These are phyloP conservation scores for Leccinellum rugosiceps DNA, from an alignment of 768 basidiomycete species.

Conservation along the genomic window DNA sequence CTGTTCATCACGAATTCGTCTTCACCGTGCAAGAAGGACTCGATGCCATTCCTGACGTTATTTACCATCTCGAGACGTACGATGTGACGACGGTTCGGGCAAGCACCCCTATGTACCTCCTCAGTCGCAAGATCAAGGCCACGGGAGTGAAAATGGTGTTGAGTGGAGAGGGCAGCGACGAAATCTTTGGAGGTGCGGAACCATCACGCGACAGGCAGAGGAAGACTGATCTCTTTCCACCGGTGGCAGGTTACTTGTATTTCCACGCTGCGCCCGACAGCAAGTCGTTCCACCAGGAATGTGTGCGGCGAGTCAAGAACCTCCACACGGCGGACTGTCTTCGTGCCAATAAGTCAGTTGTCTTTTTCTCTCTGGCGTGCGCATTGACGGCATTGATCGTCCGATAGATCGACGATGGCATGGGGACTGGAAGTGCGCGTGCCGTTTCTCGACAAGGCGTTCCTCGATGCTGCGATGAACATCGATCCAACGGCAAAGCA, in stretches of 20 bases:
- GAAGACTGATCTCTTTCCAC: conserved; percentile 4
- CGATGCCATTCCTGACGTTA: conserved; percentile 96
- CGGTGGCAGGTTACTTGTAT: conserved; percentile 82
- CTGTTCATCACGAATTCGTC: conserved; percentile 94
- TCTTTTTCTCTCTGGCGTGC: not conserved
- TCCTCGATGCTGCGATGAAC: conserved; percentile 93
- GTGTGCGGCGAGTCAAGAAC: conserved; percentile 93
- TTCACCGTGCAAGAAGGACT: conserved; percentile 98
- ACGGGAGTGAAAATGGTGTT: conserved; percentile 99
- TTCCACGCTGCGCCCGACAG: conserved; percentile 97
- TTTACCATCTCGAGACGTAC: conserved; percentile 97
- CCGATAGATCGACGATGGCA: conserved; percentile 89
- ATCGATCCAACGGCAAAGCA: conserved; percentile 83
- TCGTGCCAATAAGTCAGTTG: conserved; percentile 91
- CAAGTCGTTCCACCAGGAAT: conserved; percentile 90
- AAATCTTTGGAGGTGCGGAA: conserved; percentile 85
- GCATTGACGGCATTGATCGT: conserved; percentile 1
- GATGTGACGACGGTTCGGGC: conserved; percentile 99
- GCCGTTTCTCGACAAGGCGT: conserved; percentile 96
- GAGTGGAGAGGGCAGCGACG: conserved; percentile 96
- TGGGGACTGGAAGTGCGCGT: conserved; percentile 99
- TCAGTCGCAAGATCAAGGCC: conserved; percentile 97
- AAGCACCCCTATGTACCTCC: conserved; percentile 97
- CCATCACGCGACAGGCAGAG: not conserved
- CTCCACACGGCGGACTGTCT: conserved; percentile 96